Base-by-base conservation (phyloP, 345 rosid genomes). In the Fremontodendron californicum region DNA sequence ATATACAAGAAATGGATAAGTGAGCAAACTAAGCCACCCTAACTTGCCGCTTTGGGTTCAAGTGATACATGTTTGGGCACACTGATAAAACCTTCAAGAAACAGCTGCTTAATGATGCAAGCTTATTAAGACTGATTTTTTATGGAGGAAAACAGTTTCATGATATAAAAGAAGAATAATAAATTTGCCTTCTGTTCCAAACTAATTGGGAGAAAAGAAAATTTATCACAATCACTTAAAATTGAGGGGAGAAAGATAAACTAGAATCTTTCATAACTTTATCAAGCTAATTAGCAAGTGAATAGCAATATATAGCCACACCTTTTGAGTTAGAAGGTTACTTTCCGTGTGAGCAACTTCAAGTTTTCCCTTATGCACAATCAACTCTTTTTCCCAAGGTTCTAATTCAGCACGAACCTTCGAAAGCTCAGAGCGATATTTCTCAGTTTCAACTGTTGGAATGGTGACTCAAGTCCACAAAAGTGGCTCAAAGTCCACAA, bases 301-400 rank as follows among this genome's bases (percentile, higher is more conserved):
- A 68, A 33, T 62, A 71, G 55, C 42, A 78, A 21, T 65, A 49
- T 46, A 79, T 58, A 54, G 54, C 29, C 79, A 35, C 78, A 96
- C 98, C 99, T 93, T 96, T 74, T 91, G 92, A 51, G 51, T 84
- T 86, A 96, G 86, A 76, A 92, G 96, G 81, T 90, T 90, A 72
- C 88, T 86, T 79, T 92, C 97, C 5, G 96, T 89, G 67, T 80
- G 82, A 82, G 99, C 94, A 81, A 93, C 98, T 74, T 92, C 98
- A 84, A 91, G 89, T 78, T 90, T 89, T 73, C 99, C 99, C 87
- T 78, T 93, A 87, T 88, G 98, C 82, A 85, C 92, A 81, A 93
- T 93, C 82, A 93, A 69, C 78, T 92, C 90, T 55, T 86, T 86
- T 67, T 96, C 98, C 98, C 99, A 96, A 40, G 99, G 99, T 84